Conservation (phyloP, 2,329 filamentous ascomycete species). For the Calonectria pseudoreteaudii region DNA sequence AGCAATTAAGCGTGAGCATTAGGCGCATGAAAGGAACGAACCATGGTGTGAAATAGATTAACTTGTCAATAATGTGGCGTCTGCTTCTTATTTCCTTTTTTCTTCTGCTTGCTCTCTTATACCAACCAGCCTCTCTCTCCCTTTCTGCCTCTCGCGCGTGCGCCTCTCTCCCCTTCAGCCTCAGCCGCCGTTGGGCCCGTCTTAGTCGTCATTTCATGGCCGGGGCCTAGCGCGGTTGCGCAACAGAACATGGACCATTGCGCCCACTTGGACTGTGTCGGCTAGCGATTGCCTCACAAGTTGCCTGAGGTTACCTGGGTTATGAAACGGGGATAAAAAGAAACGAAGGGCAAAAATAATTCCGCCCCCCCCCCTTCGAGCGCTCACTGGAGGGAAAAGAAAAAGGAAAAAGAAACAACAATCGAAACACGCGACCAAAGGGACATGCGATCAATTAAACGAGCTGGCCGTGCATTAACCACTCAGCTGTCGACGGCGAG, state of each 20-base stretch:
- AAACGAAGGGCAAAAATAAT: background rate
- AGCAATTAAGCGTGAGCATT: slow-evolving; percentile 10
- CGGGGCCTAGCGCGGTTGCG: background rate
- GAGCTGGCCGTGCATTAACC: background rate
- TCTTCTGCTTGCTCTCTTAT: background rate
- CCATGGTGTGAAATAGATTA: slow-evolving; percentile 19
- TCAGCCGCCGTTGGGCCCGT: background rate
- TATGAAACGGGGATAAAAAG: background rate
- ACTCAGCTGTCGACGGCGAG: background rate
- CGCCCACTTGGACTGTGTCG: background rate
- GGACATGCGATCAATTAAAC: slow-evolving; percentile 1
- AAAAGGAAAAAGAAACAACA: background rate
- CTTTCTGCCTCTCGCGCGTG: background rate
- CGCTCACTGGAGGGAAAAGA: background rate
- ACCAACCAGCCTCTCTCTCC: background rate
- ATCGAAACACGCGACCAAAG: background rate
- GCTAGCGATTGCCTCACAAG: background rate
- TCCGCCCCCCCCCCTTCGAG: no score
- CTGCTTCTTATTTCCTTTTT: background rate
- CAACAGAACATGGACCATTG: background rate
- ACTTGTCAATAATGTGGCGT: background rate
- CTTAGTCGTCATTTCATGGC: background rate
- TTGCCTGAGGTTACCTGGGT: background rate
- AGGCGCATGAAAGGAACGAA: slow-evolving; percentile 15
- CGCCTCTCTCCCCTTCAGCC: background rate